These are phyloP conservation scores for Apostasia shenzhenica DNA, from an alignment of 106 monocot species.

Conservation along the genomic window DNA sequence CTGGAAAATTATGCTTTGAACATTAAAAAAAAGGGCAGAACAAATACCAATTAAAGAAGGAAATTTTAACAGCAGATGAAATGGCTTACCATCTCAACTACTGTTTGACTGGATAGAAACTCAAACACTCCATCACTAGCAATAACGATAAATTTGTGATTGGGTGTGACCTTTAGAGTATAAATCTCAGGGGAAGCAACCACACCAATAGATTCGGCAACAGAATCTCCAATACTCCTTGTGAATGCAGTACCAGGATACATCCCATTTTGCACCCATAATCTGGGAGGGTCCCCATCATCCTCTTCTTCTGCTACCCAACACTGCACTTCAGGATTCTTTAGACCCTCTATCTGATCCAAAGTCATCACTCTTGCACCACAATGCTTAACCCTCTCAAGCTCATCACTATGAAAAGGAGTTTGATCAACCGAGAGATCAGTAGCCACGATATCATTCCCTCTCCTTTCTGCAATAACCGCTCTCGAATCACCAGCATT, in stretches of 20 bases:
- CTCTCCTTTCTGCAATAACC: constrained; percentile 78
- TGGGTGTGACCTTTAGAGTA: constrained; percentile 57
- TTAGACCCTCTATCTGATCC: constrained; percentile 95
- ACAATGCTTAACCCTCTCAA: constrained; percentile 85
- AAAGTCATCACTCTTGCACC: constrained; percentile 92
- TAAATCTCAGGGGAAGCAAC: constrained; percentile 83
- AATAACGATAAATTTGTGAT: constrained; percentile 84
- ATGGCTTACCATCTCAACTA: constrained; percentile 76
- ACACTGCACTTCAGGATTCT: constrained; percentile 80
- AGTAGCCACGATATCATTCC: constrained; percentile 56
- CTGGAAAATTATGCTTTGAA: no score
- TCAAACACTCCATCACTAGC: constrained; percentile 99
- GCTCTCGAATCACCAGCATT: constrained; percentile 96
- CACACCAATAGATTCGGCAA: constrained; percentile 94
- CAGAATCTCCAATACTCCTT: constrained; percentile 88
- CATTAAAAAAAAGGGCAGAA: no score
- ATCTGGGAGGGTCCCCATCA: constrained; percentile 93
- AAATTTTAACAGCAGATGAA: background rate
- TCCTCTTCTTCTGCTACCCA: constrained; percentile 89
- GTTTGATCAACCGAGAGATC: constrained; percentile 95
- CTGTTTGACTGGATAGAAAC: constrained; percentile 90
- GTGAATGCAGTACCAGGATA: constrained; percentile 97
- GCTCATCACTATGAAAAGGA: constrained; percentile 81
- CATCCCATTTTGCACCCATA: constrained; percentile 97
- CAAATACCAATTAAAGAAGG: no score